Evolutionary conservation across 2,329 filamentous ascomycete species (phyloP), one percentile per base, ranked within the genome.

Genomic region (Phialophora expanda): DNA sequence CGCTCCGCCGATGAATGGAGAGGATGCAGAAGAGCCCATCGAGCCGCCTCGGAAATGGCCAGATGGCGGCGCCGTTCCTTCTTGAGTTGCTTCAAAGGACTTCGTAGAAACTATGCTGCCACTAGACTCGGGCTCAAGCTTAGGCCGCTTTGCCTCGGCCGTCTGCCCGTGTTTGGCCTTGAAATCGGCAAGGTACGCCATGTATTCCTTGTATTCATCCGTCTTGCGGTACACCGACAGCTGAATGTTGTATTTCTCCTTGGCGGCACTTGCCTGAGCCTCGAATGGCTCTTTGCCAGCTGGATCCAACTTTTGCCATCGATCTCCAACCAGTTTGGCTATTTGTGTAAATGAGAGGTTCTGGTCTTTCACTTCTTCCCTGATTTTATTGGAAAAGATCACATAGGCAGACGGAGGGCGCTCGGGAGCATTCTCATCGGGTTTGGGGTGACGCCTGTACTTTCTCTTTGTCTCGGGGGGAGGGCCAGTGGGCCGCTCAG

Each of bases 301-400:
- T 0, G 86, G 82, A 1, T 86, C 82, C 8, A 94, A 78, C 60
- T 86, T 88, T 74, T 94, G 91, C 91, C 91, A 94, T 73, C 90
- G 87, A 74, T 94, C 90, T 6, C 91, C 91, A 0, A 93, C 91
- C 0, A 92, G 80, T 73, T 93, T 93, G 11, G 91, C 91, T 69
- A 94, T 93, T 73, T 93, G 90, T 1, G 90, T 93, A 72, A 95
- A 95, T 0, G 89, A 90, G 4, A 94, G 79, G 56, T 90, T 90
- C 65, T 90, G 87, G 3, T 88, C 90, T 74, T 91, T 92, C 26
- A 94, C 78, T 24, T 90, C 87, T 72, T 94, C 91, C 72, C 91
- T 86, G 78, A 92, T 66, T 48, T 70, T 91, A 73, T 94, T 94
- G 0, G 91, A 93, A 74, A 95, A 95, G 17, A 94, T 85, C 12